Conservation (phyloP, 352 stramenopile species). For the Phytophthora aleatoria region DNA sequence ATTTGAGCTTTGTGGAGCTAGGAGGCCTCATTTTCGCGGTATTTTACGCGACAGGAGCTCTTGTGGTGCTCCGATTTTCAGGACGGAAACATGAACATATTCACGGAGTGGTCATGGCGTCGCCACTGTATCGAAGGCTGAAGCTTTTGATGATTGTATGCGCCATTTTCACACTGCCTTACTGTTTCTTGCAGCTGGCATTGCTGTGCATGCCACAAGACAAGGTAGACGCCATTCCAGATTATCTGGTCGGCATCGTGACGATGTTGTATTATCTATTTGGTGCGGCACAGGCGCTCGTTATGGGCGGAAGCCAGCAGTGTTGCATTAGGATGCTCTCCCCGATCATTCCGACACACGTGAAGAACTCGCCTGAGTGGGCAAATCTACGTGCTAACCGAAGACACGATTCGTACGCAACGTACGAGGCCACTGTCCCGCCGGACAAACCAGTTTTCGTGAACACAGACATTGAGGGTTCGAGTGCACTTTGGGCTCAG, state of each 20-base stretch:
- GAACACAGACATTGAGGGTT: slow-evolving; percentile 80
- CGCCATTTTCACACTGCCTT: slow-evolving; percentile 69
- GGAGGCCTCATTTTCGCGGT: slow-evolving; percentile 53
- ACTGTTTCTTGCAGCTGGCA: slow-evolving; percentile 55
- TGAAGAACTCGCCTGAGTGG: slow-evolving; percentile 63
- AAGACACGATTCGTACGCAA: slow-evolving; percentile 44
- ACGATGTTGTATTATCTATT: slow-evolving; percentile 77
- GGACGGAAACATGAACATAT: slow-evolving; percentile 75
- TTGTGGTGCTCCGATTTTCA: slow-evolving; percentile 48
- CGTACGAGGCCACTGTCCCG: slow-evolving; percentile 36
- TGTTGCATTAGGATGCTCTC: slow-evolving; percentile 61
- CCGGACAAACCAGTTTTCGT: slow-evolving; percentile 70
- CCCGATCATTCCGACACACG: slow-evolving; percentile 56
- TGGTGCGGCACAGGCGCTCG: slow-evolving; percentile 58
- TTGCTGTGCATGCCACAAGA: slow-evolving; percentile 47
- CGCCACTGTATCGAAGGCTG: slow-evolving; percentile 66
- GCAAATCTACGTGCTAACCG: slow-evolving; percentile 32
- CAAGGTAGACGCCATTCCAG: slow-evolving; percentile 51
- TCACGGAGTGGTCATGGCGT: slow-evolving; percentile 68
- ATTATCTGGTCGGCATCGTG: slow-evolving; percentile 58
- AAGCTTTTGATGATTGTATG: slow-evolving; percentile 74
- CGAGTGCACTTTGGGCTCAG: slow-evolving; percentile 72
- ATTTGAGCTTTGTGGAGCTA: slow-evolving; percentile 62
- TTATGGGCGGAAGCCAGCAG: slow-evolving; percentile 72
- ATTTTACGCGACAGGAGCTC: slow-evolving; percentile 44